Evolutionary conservation across 495 filamentous ascomycete genomes (phyloP), one percentile per base, ranked within the genome.

Genomic region (Daldinia caldariorum): DNA sequence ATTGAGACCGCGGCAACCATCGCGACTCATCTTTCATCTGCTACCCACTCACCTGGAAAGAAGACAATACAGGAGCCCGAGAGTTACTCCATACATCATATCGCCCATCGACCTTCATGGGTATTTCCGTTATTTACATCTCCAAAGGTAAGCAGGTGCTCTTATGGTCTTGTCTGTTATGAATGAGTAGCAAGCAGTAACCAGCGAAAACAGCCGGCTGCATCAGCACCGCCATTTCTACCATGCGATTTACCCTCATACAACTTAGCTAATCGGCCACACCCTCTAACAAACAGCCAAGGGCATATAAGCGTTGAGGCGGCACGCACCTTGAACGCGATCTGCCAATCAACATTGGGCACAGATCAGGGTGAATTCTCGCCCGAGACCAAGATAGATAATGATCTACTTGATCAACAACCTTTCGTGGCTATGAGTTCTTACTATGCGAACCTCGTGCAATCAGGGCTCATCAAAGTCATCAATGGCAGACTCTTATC

Each of bases 241-340:
- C 93, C 93, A 0, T 74, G 92, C n/a, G 94, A 97, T 75, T 77
- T 95, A 26, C 79, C 82, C 26, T 85, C 94, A 31, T 94, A 92
- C 73, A 91, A 96, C 66, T 77, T 92, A 6, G 77, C 81, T 16
- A 85, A 87, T 39, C 83, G 91, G 26, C 85, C 87, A 3, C 77
- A 81, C 0, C 80, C 80, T n/a, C 76, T 92, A n/a, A 76, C 79
- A 18, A 88, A 90, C 51, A 79, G 76, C 0, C 81, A 88, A 32
- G 90, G 89, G 0, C 85, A 87, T 31, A 83, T 91, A 37, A 76
- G 84, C 0, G 63, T 80, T 7, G 87, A 90, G 8, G 81, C 83
- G 18, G 83, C 87, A 14, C 79, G 75, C 22, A 75, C 77, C 20
- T 76, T 79, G 0, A 88, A 94, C 64, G 70, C 72, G 7, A 86